Evolutionary conservation across 2,329 filamentous ascomycete genomes (phyloP), one percentile per base, ranked within the genome.

Genomic region (Apiospora koreana): DNA sequence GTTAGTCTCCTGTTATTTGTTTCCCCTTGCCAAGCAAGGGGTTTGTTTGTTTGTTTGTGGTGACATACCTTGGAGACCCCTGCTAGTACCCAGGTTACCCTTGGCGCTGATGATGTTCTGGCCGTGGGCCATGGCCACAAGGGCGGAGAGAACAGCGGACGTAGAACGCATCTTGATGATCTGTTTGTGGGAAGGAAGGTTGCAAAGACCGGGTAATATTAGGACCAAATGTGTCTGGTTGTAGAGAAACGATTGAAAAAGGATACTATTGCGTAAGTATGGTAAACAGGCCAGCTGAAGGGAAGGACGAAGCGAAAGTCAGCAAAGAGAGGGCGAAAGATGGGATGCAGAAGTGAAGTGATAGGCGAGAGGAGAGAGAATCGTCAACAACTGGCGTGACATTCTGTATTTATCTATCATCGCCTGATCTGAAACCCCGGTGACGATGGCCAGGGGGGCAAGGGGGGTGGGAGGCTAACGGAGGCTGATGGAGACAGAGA

Each of bases 41-140:
- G n/a, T n/a, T n/a, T 8, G 35, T 35, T 3, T 4, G 18, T 12
- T 5, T 7, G 21, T 31, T 38, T 16, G 28, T 28, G 14, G 21
- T 42, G 38, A 14, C 62, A 25, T 66, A 66, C 64, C 64, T 43
- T 66, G 64, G 38, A 66, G 64, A 45, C 64, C 66, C 41, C 18
- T 28, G 45, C 66, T 68, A 31, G 43, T 38, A 28, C 64, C 64
- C 38, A 28, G 5, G 16, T 38, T 35, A 25, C 66, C 66, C 46
- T 68, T 43, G 43, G 66, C 66, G 16, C 45, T 68, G 66, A 68
- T 21, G 66, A 68, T 54, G 43, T 68, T 68, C 66, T 68, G 66
- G 66, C 41, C 66, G 31, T 45, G 23, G 66, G 66, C 66, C 23
- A 68, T 28, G 43, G 66, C 66, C 46, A 68, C 23, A 28, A 54